Conservation (phyloP, 2,329 filamentous ascomycete genomes). For the Dryadomyces quercivorus region DNA sequence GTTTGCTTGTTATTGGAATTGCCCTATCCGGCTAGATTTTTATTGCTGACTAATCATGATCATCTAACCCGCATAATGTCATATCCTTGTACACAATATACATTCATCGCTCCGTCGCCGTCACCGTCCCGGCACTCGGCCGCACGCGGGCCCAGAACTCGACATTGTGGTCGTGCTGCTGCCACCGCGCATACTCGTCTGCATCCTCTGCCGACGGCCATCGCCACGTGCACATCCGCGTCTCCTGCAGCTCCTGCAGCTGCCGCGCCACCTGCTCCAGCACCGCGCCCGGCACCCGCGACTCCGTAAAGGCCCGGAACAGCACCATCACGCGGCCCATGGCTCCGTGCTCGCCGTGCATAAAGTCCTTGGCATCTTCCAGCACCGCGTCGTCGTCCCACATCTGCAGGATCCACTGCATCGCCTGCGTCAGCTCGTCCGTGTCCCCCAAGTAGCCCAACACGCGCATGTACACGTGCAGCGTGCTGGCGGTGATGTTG, state of each 20-base stretch:
- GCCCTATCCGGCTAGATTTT: not conserved
- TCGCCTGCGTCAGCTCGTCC: slow-evolving; percentile 41
- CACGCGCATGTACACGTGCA: slow-evolving; percentile 51
- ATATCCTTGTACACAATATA: too few species aligned
- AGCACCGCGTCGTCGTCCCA: slow-evolving; percentile 24
- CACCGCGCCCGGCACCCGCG: slow-evolving; percentile 21
- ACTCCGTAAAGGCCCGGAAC: slow-evolving; percentile 36
- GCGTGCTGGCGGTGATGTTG: slow-evolving; percentile 29
- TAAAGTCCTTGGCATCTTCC: slow-evolving; percentile 22
- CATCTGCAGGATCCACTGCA: slow-evolving; percentile 46
- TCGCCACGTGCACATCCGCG: slow-evolving; percentile 14
- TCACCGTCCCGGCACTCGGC: not conserved
- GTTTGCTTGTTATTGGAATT: not conserved
- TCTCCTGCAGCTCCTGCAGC: slow-evolving; percentile 16
- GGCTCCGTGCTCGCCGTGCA: slow-evolving; percentile 22
- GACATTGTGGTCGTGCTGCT: slow-evolving; percentile 6
- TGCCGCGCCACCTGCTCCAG: slow-evolving; percentile 19
- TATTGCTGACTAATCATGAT: not conserved
- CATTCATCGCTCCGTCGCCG: too few species aligned
- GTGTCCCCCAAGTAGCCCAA: slow-evolving; percentile 50
- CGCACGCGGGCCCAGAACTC: slow-evolving; percentile 11
- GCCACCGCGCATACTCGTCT: slow-evolving; percentile 18
- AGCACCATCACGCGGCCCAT: slow-evolving; percentile 17
- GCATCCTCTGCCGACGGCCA: slow-evolving; percentile 26
- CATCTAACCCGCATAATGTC: too few species aligned